These are phyloP conservation scores for Lophium mytilinum DNA, from an alignment of 495 filamentous ascomycete species.

Conservation along the genomic window DNA sequence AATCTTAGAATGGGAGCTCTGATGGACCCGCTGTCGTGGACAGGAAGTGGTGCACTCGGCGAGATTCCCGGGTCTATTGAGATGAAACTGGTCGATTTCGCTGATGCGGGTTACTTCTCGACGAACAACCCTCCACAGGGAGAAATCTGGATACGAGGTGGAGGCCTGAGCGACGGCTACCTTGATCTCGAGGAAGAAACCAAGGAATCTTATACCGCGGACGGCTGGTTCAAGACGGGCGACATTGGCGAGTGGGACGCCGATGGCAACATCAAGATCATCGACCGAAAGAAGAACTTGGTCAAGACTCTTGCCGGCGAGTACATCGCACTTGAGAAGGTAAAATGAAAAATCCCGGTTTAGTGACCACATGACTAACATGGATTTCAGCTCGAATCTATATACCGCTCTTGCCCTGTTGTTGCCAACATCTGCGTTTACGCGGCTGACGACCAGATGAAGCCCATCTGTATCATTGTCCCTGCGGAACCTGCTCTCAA, in stretches of 20 bases:
- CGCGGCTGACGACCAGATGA: slow-evolving; percentile 68
- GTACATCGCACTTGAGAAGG: slow-evolving; percentile 96
- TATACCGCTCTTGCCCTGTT: slow-evolving; percentile 78
- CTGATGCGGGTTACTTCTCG: slow-evolving; percentile 83
- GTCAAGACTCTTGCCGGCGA: slow-evolving; percentile 94
- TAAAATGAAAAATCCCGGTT: slow-evolving; percentile 4
- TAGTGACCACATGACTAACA: background rate
- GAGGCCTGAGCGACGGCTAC: slow-evolving; percentile 64
- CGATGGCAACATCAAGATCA: slow-evolving; percentile 75
- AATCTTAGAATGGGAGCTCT: slow-evolving; percentile 65
- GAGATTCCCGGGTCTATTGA: slow-evolving; percentile 75
- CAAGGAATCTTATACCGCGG: slow-evolving; percentile 59
- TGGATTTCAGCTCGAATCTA: slow-evolving; percentile 62
- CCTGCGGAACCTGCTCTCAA: slow-evolving; percentile 78
- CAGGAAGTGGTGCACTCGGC: slow-evolving; percentile 62
- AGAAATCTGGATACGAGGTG: slow-evolving; percentile 87
- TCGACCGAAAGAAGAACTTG: slow-evolving; percentile 97
- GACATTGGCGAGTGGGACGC: slow-evolving; percentile 87
- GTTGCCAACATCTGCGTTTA: slow-evolving; percentile 95
- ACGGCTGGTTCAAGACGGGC: slow-evolving; percentile 94
- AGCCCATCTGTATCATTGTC: slow-evolving; percentile 90
- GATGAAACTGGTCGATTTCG: slow-evolving; percentile 90
- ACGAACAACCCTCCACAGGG: slow-evolving; percentile 88
- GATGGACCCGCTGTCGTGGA: slow-evolving; percentile 87
- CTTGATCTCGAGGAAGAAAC: slow-evolving; percentile 81